Percentiles rank a stretch among this genome's conserved stretches.
Conservation (phyloP, 495 filamentous ascomycete genomes). For the Cudoniella acicularis region DNA sequence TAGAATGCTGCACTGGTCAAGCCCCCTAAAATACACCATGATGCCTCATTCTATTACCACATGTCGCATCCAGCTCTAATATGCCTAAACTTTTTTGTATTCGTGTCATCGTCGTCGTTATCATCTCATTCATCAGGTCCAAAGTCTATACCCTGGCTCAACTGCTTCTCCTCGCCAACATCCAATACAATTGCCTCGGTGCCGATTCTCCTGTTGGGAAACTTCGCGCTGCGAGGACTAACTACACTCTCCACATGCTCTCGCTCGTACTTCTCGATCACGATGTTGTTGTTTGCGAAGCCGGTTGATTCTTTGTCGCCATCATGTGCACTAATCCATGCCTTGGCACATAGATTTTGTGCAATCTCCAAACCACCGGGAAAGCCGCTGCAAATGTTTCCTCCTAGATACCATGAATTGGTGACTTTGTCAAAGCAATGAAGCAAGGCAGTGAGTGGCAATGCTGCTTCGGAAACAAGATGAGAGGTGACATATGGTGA, state of each 20-base stretch:
- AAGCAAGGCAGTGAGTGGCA: slow-evolving; percentile 58
- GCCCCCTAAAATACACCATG: too few relatives aligned
- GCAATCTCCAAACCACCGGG: slow-evolving; percentile 57
- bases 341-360: slow-evolving; percentile 43
- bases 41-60: too few relatives aligned
- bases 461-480: slow-evolving; percentile 36
- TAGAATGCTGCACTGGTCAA: too few relatives aligned
- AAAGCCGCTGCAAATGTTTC: slow-evolving; percentile 54
- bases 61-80: too few relatives aligned
- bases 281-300: slow-evolving; percentile 43
- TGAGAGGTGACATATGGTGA: slow-evolving; percentile 42
- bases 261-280: slow-evolving; percentile 37
- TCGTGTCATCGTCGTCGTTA: neutral
- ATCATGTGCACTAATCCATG: slow-evolving; percentile 66
- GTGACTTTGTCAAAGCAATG: slow-evolving; percentile 58
- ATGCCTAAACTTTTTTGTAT: too few relatives aligned
- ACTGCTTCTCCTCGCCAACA: slow-evolving; percentile 16
- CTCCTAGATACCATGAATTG: slow-evolving; percentile 65
- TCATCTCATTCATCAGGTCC: neutral
- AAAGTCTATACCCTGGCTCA: slow-evolving; percentile 12
- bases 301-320: slow-evolving; percentile 58
- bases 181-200: slow-evolving; percentile 23
- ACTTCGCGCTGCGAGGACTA: slow-evolving; percentile 16
- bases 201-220: slow-evolving; percentile 13
- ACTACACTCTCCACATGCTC: slow-evolving; percentile 41